These are phyloP conservation scores for Cutaneotrichosporon cyanovorans DNA, from an alignment of 1,284 basidiomycete genomes.

Conservation along the genomic window DNA sequence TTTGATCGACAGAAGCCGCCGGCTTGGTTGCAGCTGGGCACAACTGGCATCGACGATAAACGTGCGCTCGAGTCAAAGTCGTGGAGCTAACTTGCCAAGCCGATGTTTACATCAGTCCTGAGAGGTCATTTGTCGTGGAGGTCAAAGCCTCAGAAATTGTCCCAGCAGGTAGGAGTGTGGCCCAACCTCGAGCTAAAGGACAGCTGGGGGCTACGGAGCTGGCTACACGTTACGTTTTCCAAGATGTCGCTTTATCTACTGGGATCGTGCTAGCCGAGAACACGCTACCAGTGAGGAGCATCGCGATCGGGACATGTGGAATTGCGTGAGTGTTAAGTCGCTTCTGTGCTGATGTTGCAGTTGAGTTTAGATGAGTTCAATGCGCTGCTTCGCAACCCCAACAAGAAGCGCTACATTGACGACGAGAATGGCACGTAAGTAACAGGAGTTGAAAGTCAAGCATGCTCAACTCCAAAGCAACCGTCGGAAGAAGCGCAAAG, in stretches of 20 bases:
- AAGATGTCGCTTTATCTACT: constrained; percentile 66
- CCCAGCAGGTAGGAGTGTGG: constrained; percentile 53
- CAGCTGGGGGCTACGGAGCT: constrained; percentile 33
- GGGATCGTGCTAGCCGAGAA: constrained; percentile 36
- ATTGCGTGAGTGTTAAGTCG: constrained; percentile 25
- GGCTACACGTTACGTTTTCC: constrained; percentile 65
- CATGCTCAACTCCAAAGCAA: constrained; percentile 6
- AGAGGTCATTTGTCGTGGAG: constrained; percentile 58
- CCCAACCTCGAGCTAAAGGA: constrained; percentile 26
- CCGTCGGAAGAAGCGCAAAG: constrained; percentile 28
- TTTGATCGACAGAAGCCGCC: constrained; percentile 41
- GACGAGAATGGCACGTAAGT: constrained; percentile 35
- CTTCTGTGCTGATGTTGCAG: constrained; percentile 10
- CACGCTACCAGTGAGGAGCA: constrained; percentile 27
- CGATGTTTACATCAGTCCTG: constrained; percentile 46
- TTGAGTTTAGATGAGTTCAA: constrained; percentile 38
- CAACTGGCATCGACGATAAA: constrained; percentile 40
- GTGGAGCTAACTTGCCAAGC: constrained; percentile 25
- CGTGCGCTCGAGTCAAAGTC: constrained; percentile 24
- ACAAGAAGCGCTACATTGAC: constrained; percentile 34
- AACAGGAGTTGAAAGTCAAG: neutral
- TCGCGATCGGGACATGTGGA: constrained; percentile 43
- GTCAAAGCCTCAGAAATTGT: constrained; percentile 86
- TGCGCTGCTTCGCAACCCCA: constrained; percentile 27
- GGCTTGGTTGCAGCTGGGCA: constrained; percentile 38